Conservation (phyloP, 768 basidiomycete genomes). For the Xerocomellus intermedius region DNA sequence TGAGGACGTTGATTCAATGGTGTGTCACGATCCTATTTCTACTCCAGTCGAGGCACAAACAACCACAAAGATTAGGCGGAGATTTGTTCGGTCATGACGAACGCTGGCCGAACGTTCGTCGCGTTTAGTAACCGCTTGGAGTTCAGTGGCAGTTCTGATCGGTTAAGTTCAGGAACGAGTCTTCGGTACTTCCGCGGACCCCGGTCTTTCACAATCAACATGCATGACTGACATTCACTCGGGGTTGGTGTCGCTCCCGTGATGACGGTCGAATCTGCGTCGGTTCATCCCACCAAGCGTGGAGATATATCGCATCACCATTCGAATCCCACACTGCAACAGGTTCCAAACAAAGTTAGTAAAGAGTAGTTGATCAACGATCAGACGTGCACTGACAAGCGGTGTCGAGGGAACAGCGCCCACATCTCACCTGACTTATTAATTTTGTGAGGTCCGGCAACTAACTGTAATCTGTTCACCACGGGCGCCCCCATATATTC, state of each 20-base stretch:
- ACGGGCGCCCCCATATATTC: conserved; percentile 15
- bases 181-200: not conserved
- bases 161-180: not conserved
- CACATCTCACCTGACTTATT: not conserved
- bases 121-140: no score
- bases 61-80: no score
- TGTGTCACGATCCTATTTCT: not conserved
- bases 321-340: not conserved
- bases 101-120: no score
- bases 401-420: conserved; percentile 19
- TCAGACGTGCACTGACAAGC: conserved; percentile 19
- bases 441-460: conserved; percentile 1
- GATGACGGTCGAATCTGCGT: not conserved
- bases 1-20: no score
- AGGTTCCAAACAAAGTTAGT: not conserved
- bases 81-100: no score
- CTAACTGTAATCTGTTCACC: not conserved
- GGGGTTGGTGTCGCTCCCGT: not conserved
- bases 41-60: not conserved
- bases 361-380: conserved; percentile 2
- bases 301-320: conserved; percentile 4
- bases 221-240: not conserved
- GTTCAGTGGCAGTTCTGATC: no score
- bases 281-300: not conserved
- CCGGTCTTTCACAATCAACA: not conserved